A percentile compares a stretch with the other conserved stretches of the same genome.
Evolutionary conservation across 2,329 filamentous ascomycete genomes (phyloP).

Genomic region (Metarhizium sp.): DNA sequence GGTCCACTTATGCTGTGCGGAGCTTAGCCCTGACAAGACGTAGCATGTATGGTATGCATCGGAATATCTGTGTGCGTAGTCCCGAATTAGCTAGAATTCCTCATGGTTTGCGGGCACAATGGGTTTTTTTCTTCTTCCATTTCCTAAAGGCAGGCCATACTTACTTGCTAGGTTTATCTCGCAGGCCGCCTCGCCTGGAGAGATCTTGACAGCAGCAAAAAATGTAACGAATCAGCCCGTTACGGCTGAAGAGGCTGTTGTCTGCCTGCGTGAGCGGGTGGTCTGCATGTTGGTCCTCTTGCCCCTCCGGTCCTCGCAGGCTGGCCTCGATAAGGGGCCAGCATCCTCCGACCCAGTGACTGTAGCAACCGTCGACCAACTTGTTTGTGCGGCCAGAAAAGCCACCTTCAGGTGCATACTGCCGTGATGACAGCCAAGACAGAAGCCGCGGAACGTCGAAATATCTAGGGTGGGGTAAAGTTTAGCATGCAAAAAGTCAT

Average conservation of each 20-base stretch:
- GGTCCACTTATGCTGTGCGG: conserved; percentile 62
- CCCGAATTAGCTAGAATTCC: conserved; percentile 1
- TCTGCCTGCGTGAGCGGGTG: conserved; percentile 20
- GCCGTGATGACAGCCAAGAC: conserved; percentile 81
- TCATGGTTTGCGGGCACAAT: background rate
- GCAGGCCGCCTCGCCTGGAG: conserved; percentile 63
- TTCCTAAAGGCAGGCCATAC: conserved; percentile 23
- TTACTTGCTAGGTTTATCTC: conserved; percentile 89
- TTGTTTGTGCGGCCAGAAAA: conserved; percentile 95
- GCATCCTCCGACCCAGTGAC: conserved; percentile 93
- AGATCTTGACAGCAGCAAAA: conserved; percentile 77
- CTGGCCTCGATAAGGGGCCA: conserved; percentile 85
- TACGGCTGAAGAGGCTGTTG: conserved; percentile 62
- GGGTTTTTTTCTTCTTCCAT: background rate
- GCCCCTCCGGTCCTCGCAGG: conserved; percentile 42
- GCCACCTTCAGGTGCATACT: conserved; percentile 85
- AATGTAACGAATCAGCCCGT: conserved; percentile 83
- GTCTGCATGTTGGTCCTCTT: conserved; percentile 18
- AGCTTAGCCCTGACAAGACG: conserved; percentile 76
- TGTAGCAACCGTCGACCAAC: conserved; percentile 95
- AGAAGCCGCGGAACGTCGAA: conserved; percentile 70
- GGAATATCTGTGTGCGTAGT: conserved; percentile 44
- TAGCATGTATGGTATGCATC: conserved; percentile 94
- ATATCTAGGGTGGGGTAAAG: conserved; percentile 38
- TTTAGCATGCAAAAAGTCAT: conserved; percentile 20